These are phyloP conservation scores for Arxiozyma telluris DNA, from an alignment of 1,139 yeast species.

Conservation along the genomic window DNA sequence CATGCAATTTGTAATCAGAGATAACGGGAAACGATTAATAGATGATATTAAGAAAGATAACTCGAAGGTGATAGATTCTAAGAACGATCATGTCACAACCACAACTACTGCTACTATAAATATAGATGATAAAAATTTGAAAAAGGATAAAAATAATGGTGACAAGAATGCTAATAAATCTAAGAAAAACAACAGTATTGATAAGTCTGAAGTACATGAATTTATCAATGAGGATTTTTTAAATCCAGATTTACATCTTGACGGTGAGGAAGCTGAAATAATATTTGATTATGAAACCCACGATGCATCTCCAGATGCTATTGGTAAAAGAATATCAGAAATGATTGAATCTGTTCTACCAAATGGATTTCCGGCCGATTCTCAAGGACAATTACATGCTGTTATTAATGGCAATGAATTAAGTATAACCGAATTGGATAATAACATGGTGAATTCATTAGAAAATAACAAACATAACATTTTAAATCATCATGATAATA, in stretches of 20 bases:
- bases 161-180: background rate
- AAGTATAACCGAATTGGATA: constrained; percentile 14
- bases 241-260: constrained; percentile 22
- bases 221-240: constrained; percentile 12
- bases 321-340: constrained; percentile 25
- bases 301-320: constrained; percentile 23
- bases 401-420: constrained; percentile 21
- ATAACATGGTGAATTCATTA: background rate
- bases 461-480: constrained; percentile 2
- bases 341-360: constrained; percentile 27
- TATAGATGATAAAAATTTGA: background rate
- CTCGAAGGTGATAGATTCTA: background rate
- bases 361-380: constrained; percentile 20
- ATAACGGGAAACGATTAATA: constrained; percentile 7
- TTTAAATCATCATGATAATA: background rate
- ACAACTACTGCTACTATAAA: background rate
- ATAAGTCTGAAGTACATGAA: constrained; percentile 2
- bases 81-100: background rate
- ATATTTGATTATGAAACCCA: constrained; percentile 27
- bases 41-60: background rate
- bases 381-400: constrained; percentile 20
- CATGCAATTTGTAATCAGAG: constrained; percentile 22
- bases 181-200: background rate
- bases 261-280: constrained; percentile 25
- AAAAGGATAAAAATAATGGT: constrained; percentile 1